Evolutionary conservation across 768 basidiomycete genomes (phyloP), one percentile per base, ranked within the genome.

Genomic region (Gymnopilus dilepis): DNA sequence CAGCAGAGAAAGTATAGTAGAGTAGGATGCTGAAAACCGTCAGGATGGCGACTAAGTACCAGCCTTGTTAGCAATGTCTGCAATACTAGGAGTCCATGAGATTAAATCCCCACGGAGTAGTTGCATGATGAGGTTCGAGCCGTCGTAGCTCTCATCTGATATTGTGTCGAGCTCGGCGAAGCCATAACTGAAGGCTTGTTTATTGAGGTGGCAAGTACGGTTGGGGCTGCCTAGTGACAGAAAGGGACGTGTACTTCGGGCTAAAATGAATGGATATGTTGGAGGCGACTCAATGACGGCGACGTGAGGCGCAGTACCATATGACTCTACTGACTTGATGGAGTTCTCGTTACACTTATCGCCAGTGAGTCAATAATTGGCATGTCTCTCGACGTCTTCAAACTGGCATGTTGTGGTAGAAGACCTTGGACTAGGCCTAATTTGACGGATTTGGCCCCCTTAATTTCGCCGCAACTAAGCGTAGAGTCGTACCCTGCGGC

Each of bases 221-320:
- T 97, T 95, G 68, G 96, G 95, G 78, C 91, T 92, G 88, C 96
- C 82, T 97, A 97, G 87, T 98, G 97, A 86, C 98, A 97, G 52
- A 99, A 95, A 58, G 95, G 97, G 87, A 97, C 97, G 87, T 98
- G 97, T 73, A 99, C 85, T 48, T 96, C 96, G 56, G 92, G 78
- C 96, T 96, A 65, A 99, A 92, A 73, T 95, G 95, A 80, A 98
- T 97, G 95, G 96, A 81, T 97, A 95, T 73, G 95, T 97, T 33
- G 93, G 91, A 24, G 91, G 94, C 37, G 98, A 90, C 79, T 97
- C 94, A 52, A 90, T 94, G 70, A 96, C 91, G 69, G 96, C 96
- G 75, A 98, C 95, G 65, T 96, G 93, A 52, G 96, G 97, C 56
- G 96, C 96, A 56, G 92, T 92, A 87, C 97, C 97, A 90, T 98